Evolutionary conservation across 306 rosid genomes (phyloP), one percentile per base, ranked within the genome.

Genomic region (apple (Malus domestica)): DNA sequence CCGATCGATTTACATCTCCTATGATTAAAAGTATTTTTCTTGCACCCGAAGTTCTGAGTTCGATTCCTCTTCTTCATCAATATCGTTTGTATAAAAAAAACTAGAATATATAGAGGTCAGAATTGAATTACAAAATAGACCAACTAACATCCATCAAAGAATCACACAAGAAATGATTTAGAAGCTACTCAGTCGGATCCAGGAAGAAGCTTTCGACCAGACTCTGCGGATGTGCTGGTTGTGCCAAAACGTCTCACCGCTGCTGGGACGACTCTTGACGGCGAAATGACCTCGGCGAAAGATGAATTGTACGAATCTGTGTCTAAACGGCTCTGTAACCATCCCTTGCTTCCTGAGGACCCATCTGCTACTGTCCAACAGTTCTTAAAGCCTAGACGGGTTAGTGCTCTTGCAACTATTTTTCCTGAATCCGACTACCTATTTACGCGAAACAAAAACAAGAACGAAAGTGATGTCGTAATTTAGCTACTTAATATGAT

Each of bases 291-390:
- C 84, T 95, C 92, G 3, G 92, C 89, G 20, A 90, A 88, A 0
- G 97, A 89, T n/a, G 88, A 82, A 19, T 86, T 92, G 84, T 89
- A 95, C 0, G 97, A 79, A 83, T 95, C 97, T 10, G 90, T 85
- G 63, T 93, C 99, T 80, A 96, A 76, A 72, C 93, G 94, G 81
- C 99, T 96, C 77, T 92, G 98, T 32, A 96, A 80, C 98, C 98
- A 96, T 27, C 98, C 98, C 82, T 73, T 89, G 75, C 75, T 75
- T 30, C 97, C 99, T 12, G 96, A 90, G 86, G 90, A 95, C n/a
- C 99, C 99, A 80, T 89, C 97, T 8, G 90, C 90, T 65, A 92
- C 98, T 7, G 75, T 80, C 90, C 89, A 90, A 38, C 88, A 30
- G 80, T 89, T 88, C 86, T 86, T 87, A 27, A 88, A 96, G 42